Base-by-base conservation (phyloP, 148 eudicot species). In the Chenopodium berlandieri region DNA sequence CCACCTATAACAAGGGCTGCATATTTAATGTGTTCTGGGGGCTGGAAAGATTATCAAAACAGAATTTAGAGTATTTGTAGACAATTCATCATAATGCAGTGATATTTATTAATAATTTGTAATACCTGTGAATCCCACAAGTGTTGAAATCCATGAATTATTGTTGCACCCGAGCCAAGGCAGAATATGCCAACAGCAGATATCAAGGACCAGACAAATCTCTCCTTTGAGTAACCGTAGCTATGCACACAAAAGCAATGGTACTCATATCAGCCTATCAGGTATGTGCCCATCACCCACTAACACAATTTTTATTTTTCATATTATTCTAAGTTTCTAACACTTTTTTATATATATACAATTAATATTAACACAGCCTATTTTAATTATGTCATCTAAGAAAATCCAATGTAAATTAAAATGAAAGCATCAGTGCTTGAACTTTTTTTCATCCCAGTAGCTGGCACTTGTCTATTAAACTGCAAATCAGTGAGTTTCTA, bases 131-230 rank as follows among this genome's bases (percentile, higher is more conserved):
- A 71, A 76, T 91, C 90, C 95, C 97, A 92, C 88, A 96, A 84
- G 88, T 94, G 89, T 83, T 92, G 98, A 83, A 96, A 77, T 23
- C 99, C 99, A 79, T 96, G 91, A 75, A 96, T 93, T 89, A 96
- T 89, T 71, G 98, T 96, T 78, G 95, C 99, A 81, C 99, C 99
- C 30, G 98, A 89, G 78, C 98, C 99, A 83, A 96, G 92, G 86
- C 99, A 96, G 82, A 96, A 96, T 80, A 94, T 96, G 80, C 99
- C 99, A 84, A 94, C 98, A 78, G 99, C 99, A 64, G 99, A 96
- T 86, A 96, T 96, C 88, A 96, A 91, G 73, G 99, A 92, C 99
- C 99, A 96, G 69, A 96, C 98, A 89, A 96, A 96, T 88, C 98
- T 89, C 86, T 96, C 99, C 86, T 94, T 96, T 68, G 97, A 94